Percentiles rank a stretch among this genome's conserved stretches.
These are phyloP conservation scores for Pharnaceum exiguum DNA, from an alignment of 148 eudicot genomes.

Conservation along the genomic window DNA sequence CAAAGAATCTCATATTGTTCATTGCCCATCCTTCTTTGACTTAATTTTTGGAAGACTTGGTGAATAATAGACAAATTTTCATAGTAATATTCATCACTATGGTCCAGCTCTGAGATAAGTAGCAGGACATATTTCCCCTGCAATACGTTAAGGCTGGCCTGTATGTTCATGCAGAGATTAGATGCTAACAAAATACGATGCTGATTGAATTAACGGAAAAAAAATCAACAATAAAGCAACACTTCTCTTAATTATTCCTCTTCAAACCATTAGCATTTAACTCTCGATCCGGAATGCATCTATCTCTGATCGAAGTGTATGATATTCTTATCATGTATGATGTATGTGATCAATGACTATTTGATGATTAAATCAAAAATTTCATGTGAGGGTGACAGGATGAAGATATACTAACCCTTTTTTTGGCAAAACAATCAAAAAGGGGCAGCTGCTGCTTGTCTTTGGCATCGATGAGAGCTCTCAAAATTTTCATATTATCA, in stretches of 20 bases:
- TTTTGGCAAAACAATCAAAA: slow-evolving; percentile 44
- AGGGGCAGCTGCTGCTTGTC: slow-evolving; percentile 63
- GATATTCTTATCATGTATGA: too few relatives aligned
- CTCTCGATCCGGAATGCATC: background rate
- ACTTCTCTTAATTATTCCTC: too few relatives aligned
- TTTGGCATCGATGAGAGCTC: slow-evolving; percentile 38
- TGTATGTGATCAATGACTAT: too few relatives aligned
- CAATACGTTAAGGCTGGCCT: slow-evolving; percentile 48
- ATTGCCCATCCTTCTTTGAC: slow-evolving; percentile 41
- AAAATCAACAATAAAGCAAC: too few relatives aligned
- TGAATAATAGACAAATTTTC: slow-evolving; percentile 61
- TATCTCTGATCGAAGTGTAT: background rate
- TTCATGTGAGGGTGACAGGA: background rate
- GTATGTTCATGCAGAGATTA: slow-evolving; percentile 13
- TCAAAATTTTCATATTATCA: slow-evolving; percentile 62
- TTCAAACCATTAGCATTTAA: background rate
- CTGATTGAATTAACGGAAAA: too few relatives aligned
- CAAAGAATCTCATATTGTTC: slow-evolving; percentile 71
- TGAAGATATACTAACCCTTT: slow-evolving; percentile 33
- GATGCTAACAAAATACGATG: background rate
- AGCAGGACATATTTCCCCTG: slow-evolving; percentile 55
- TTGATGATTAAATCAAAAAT: background rate
- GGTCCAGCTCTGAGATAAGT: slow-evolving; percentile 58
- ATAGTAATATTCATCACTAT: too few relatives aligned
- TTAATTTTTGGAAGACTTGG: slow-evolving; percentile 52